phyloP scores from a whole-genome alignment of 768 basidiomycete genomes.

The Chlorophyllum brunneum region DNA sequence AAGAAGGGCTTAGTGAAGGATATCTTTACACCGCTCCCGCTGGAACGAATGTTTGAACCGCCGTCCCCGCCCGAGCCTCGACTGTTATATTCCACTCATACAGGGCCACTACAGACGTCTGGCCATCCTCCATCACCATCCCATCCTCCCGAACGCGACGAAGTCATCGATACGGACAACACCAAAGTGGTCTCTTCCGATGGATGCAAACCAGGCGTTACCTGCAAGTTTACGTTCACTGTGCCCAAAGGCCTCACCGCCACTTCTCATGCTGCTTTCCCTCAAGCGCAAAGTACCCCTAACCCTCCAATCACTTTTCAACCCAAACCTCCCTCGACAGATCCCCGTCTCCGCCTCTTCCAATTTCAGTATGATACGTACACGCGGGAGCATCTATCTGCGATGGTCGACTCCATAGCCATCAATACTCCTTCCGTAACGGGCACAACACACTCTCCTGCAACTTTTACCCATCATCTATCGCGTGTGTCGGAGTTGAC shows the following conservation, averaged over 20 bases:
- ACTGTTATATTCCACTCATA: neutral
- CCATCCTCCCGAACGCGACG: conserved; percentile 27
- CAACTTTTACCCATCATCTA: conserved; percentile 39
- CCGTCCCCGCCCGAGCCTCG: conserved; percentile 66
- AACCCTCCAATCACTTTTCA: conserved; percentile 28
- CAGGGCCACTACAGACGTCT: no score
- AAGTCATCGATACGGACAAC: conserved; percentile 47
- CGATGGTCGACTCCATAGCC: conserved; percentile 94
- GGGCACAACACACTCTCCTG: conserved; percentile 42
- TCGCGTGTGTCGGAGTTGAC: conserved; percentile 47
- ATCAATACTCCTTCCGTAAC: conserved; percentile 65
- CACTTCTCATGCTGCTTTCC: conserved; percentile 30
- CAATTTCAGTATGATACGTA: conserved; percentile 96
- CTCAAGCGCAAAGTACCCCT: conserved; percentile 66
- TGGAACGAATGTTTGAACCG: conserved; percentile 93
- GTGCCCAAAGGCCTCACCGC: conserved; percentile 40
- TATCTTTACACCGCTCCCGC: conserved; percentile 82
- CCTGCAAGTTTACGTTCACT: conserved; percentile 73
- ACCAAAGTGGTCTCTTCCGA: conserved; percentile 44
- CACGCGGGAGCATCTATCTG: conserved; percentile 90
- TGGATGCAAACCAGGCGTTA: conserved; percentile 41
- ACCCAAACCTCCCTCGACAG: conserved; percentile 41
- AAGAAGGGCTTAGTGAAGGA: conserved; percentile 67
- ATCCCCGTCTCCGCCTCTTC: conserved; percentile 81
- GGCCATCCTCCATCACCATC: no score